Evolutionary conservation across 169 alveolate species (phyloP), one percentile per base, ranked within the genome.

Genomic region (Plasmodium coatneyi): DNA sequence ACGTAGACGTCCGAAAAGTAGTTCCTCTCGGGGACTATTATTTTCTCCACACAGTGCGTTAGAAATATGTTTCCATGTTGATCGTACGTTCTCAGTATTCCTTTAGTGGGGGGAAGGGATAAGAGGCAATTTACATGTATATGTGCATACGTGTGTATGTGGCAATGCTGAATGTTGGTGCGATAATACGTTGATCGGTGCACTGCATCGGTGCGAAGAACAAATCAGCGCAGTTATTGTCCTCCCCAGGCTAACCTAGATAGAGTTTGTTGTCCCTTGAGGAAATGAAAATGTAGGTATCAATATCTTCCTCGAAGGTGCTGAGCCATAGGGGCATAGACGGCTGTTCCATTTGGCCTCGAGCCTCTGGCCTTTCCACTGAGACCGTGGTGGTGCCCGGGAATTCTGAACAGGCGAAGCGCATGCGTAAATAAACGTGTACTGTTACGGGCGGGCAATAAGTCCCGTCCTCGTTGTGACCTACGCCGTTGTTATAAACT

Each of bases 281-380:
- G 10, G 97, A 92, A 25, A 96, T 96, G 92, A 96, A 96, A 46
- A 96, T 92, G 56, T 95, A 95, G 7, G 97, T 92, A 36, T 96
- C 97, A 12, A 96, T 84, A 32, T 96, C 97, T 90, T 96, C 97
- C 80, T 96, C 97, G 10, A 96, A 91, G 34, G 93, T 93, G 84
- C 97, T 95, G 71, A 96, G 92, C 97, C 97, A 96, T 3, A 95
- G 96, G n/a, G 96, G 97, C 87, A 76, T 93, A 81, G 81, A 72
- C 14, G 56, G 52, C 79, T 54, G 95, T 80, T 86, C 96, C 95
- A 34, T 87, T 79, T 52, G 49, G 34, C 49, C 49, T 76, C 43
- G 30, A 16, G 12, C 28, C 60, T 43, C 60, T 36, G 49, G 25
- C 19, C 60, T 49, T 49, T 49, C 60, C 22, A 49, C 22, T 12